Evolutionary conservation across 768 basidiomycete species (phyloP).

Genomic region (Termitomyces eurrhizus): DNA sequence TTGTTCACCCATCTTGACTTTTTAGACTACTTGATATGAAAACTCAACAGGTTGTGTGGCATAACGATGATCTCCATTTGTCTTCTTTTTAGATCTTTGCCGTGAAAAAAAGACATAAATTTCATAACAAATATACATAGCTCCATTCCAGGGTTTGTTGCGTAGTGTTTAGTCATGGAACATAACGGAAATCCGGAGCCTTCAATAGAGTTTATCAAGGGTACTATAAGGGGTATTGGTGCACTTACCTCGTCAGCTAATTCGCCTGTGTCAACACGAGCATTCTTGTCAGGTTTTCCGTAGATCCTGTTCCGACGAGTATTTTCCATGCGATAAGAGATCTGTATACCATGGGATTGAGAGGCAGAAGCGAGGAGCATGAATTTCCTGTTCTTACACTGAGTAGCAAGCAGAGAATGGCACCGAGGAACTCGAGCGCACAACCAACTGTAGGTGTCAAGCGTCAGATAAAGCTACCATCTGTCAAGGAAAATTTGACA

Average conservation of each 20-base stretch:
- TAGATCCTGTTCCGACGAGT: conserved; percentile 46
- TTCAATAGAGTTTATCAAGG: conserved; percentile 18
- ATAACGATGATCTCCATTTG: neutral
- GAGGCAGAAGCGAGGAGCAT: neutral
- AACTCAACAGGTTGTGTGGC: too few relatives aligned
- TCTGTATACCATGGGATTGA: conserved; percentile 28
- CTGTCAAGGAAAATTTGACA: conserved; percentile 2
- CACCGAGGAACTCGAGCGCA: conserved; percentile 54
- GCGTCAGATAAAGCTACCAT: conserved; percentile 2
- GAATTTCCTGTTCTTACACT: conserved; percentile 30
- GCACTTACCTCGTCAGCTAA: conserved; percentile 59
- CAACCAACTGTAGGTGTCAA: conserved; percentile 35
- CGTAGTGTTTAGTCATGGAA: conserved; percentile 23
- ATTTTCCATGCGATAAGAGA: conserved; percentile 64
- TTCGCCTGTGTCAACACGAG: conserved; percentile 56
- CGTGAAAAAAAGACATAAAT: too few relatives aligned
- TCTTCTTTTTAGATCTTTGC: neutral
- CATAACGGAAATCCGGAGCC: conserved; percentile 63
- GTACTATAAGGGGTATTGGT: neutral
- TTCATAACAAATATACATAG: too few relatives aligned
- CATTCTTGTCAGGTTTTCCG: conserved; percentile 44
- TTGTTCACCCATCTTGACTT: too few relatives aligned
- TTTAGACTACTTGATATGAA: too few relatives aligned
- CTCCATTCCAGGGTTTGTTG: too few relatives aligned
- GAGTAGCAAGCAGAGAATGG: conserved; percentile 46